These are phyloP conservation scores for Neonectria sp. DNA, from an alignment of 2,329 filamentous ascomycete species.

Conservation along the genomic window DNA sequence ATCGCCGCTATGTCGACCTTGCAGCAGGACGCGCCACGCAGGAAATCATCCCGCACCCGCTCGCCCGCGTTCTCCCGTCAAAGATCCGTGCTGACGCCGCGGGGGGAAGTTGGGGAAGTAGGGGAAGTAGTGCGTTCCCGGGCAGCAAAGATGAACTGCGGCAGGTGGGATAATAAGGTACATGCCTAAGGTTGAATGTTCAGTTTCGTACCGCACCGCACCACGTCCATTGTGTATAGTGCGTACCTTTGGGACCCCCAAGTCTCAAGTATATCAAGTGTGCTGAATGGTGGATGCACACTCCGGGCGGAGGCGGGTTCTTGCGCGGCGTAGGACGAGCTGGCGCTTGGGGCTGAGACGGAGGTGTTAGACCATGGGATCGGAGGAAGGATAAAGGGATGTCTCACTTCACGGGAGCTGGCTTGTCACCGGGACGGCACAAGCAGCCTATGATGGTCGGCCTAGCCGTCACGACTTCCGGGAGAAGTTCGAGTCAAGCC, in stretches of 20 bases:
- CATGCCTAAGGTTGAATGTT: conserved; percentile 25
- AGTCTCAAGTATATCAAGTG: conserved; percentile 16
- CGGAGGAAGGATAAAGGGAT: conserved; percentile 33
- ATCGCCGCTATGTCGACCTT: conserved; percentile 23
- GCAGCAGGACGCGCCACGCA: conserved; percentile 21
- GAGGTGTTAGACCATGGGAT: conserved; percentile 19
- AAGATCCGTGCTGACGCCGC: conserved; percentile 47
- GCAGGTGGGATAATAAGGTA: conserved; percentile 35
- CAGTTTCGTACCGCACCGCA: conserved; percentile 7
- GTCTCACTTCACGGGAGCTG: conserved; percentile 36
- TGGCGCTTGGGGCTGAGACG: conserved; percentile 28
- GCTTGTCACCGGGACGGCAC: conserved; percentile 17
- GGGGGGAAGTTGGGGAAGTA: conserved; percentile 42
- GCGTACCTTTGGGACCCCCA: conserved; percentile 9
- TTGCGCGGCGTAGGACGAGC: conserved; percentile 14
- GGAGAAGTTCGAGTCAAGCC: conserved; percentile 9
- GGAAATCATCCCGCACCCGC: conserved; percentile 42
- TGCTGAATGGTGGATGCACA: conserved; percentile 30
- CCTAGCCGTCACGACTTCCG: conserved; percentile 25
- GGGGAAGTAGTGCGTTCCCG: conserved; percentile 42
- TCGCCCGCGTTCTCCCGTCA: conserved; percentile 46
- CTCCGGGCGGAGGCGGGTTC: conserved; percentile 42
- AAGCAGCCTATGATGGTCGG: conserved; percentile 30
- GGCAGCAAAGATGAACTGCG: conserved; percentile 30
- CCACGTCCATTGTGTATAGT: conserved; percentile 11